Evolutionary conservation across 2,329 filamentous ascomycete species (phyloP).

Genomic region (Fusarium sp.): DNA sequence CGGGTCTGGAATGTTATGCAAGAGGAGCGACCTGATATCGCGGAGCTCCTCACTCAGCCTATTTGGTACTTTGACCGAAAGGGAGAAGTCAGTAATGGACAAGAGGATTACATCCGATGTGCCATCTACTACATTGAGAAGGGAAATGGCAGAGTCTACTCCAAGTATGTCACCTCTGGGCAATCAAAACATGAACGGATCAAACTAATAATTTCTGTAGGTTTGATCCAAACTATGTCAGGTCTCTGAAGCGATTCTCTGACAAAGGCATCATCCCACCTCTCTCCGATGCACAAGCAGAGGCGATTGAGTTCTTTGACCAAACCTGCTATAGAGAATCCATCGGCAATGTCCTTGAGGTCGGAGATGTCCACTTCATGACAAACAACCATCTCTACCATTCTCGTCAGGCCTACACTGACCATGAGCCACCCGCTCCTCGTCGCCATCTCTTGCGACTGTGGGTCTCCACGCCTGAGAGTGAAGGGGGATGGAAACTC

Average conservation of each 20-base stretch:
- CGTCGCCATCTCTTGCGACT: slow-evolving; percentile 81
- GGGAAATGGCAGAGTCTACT: slow-evolving; percentile 56
- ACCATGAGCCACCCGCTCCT: slow-evolving; percentile 68
- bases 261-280: slow-evolving; percentile 23
- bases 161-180: slow-evolving; percentile 61
- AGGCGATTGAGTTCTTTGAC: slow-evolving; percentile 69
- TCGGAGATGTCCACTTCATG: slow-evolving; percentile 86
- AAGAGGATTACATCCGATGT: slow-evolving; percentile 77
- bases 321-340: slow-evolving; percentile 74
- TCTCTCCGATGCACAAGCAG: slow-evolving; percentile 56
- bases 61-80: slow-evolving; percentile 95
- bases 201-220: not conserved
- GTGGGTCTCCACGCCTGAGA: slow-evolving; percentile 81
- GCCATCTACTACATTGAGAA: slow-evolving; percentile 78
- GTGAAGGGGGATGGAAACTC: slow-evolving; percentile 82
- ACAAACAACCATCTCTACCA: slow-evolving; percentile 82
- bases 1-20: slow-evolving; percentile 83
- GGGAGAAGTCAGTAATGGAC: slow-evolving; percentile 77
- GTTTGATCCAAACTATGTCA: slow-evolving; percentile 82
- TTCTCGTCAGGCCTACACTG: slow-evolving; percentile 78
- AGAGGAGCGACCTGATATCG: slow-evolving; percentile 79
- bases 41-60: slow-evolving; percentile 75
- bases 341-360: slow-evolving; percentile 83
- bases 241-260: slow-evolving; percentile 20
- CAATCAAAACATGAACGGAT: no score